Percentiles rank a stretch among this genome's conserved stretches.
phyloP scores from a whole-genome alignment of 768 basidiomycete genomes.

The Pleurotus sapidus region DNA sequence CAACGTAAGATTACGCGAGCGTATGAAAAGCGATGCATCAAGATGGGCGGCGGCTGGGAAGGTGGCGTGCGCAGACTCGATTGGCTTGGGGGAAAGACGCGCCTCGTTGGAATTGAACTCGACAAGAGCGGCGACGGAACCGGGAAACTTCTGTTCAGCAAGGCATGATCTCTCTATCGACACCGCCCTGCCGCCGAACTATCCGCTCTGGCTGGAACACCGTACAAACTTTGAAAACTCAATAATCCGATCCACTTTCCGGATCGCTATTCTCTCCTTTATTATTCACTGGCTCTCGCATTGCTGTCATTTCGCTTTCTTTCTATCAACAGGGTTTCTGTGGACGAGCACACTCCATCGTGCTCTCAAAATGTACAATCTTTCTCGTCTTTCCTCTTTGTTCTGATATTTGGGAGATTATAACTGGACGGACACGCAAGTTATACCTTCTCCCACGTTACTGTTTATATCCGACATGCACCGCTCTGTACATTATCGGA shows the following conservation, averaged over 20 bases:
- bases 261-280: background rate
- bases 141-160: constrained; percentile 46
- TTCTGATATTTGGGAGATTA: background rate
- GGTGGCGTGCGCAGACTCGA: constrained; percentile 66
- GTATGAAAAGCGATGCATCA: constrained; percentile 60
- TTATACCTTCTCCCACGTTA: background rate
- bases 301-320: background rate
- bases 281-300: background rate
- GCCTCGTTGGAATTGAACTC: constrained; percentile 59
- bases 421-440: background rate
- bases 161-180: background rate
- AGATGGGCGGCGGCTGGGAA: constrained; percentile 65
- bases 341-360: background rate
- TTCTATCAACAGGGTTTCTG: background rate
- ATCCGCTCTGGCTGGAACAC: no score
- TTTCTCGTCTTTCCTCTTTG: background rate
- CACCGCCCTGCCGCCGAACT: background rate
- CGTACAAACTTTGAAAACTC: background rate
- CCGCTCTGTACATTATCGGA: no score
- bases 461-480: no score
- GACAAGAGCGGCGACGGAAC: constrained; percentile 38
- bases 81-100: constrained; percentile 61
- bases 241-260: background rate
- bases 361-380: background rate
- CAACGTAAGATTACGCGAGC: constrained; percentile 60